Conservation (phyloP, 352 stramenopile genomes). For the Globisporangium splendens region DNA sequence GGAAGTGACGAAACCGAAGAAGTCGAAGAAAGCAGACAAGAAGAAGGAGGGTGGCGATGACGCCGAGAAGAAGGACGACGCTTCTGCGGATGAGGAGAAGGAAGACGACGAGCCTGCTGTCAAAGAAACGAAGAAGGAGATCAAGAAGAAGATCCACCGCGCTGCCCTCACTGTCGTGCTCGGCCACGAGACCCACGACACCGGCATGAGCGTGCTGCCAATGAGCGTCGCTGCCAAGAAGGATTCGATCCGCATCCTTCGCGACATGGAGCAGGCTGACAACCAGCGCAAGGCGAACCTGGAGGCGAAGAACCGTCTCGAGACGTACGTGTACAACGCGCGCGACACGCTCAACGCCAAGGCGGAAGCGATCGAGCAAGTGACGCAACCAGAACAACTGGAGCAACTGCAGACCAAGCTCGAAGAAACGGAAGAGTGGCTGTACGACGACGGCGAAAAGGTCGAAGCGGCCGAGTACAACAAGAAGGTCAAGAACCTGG, state of each 20-base stretch:
- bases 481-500: constrained; percentile 77
- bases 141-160: constrained; percentile 89
- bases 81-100: constrained; percentile 35
- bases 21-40: constrained; percentile 32
- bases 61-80: constrained; percentile 34
- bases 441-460: constrained; percentile 91
- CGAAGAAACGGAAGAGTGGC: constrained; percentile 89
- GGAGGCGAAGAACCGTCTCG: constrained; percentile 90
- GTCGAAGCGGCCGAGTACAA: constrained; percentile 84
- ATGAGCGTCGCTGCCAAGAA: constrained; percentile 66
- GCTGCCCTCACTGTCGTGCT: constrained; percentile 60
- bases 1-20: constrained; percentile 59
- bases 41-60: constrained; percentile 37
- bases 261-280: constrained; percentile 69
- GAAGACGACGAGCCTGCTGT: constrained; percentile 24
- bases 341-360: constrained; percentile 81
- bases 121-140: constrained; percentile 78
- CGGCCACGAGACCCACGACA: constrained; percentile 28
- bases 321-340: constrained; percentile 92
- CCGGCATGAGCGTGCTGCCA: constrained; percentile 49
- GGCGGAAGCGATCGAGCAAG: constrained; percentile 73
- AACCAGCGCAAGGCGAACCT: constrained; percentile 62
- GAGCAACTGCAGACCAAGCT: constrained; percentile 71
- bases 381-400: constrained; percentile 85
- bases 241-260: constrained; percentile 61